These are phyloP conservation scores for Leishmania tropica DNA, from an alignment of 208 protist species.

Conservation along the genomic window DNA sequence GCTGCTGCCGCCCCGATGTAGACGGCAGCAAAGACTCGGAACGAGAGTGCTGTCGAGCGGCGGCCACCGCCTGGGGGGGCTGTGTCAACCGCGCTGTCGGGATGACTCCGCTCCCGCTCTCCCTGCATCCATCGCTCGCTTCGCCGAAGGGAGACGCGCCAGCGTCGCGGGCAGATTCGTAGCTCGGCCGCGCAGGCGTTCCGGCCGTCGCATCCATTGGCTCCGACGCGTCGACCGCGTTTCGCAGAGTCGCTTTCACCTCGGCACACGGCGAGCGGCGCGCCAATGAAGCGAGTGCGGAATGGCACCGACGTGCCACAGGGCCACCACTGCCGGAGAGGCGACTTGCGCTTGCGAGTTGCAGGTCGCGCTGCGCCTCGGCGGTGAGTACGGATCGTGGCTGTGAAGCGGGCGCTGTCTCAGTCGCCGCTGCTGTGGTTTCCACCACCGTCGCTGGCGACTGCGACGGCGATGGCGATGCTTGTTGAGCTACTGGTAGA, in stretches of 20 bases:
- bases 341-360: not conserved
- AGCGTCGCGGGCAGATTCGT: not conserved
- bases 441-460: not conserved
- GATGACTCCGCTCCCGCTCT: not conserved
- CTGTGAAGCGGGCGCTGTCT: not conserved
- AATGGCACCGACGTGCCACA: not conserved
- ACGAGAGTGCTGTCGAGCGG: not conserved
- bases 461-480: not conserved
- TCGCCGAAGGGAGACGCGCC: not conserved
- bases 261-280: not conserved
- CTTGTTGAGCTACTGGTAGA: not conserved
- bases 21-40: not conserved
- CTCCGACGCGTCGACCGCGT: not conserved
- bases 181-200: not conserved
- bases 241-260: no score
- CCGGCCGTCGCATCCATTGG: not conserved
- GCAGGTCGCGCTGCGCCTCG: no score
- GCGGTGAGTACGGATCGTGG: not conserved
- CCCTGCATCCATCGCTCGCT: not conserved
- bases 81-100: conserved; percentile 6
- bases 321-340: no score
- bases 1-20: not conserved
- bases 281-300: not conserved
- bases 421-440: not conserved
- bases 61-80: not conserved